Evolutionary conservation across 2,329 filamentous ascomycete species (phyloP).

Genomic region (Colletotrichum horii): DNA sequence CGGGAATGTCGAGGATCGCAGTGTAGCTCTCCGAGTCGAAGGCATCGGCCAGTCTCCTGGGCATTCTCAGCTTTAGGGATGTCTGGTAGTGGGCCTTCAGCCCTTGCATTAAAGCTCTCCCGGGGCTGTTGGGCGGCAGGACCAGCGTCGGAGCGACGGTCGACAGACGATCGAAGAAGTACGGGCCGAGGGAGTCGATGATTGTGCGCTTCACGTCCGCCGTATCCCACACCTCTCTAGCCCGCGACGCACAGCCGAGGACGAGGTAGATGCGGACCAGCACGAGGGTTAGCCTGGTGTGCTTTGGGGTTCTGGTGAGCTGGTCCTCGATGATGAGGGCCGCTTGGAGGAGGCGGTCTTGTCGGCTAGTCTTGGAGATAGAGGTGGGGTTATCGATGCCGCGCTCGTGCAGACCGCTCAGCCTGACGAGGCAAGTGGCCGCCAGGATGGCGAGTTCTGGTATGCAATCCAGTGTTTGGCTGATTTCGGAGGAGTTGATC

Average conservation of each 20-base stretch:
- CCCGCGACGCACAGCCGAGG: constrained; percentile 53
- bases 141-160: constrained; percentile 53
- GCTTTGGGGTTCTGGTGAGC: constrained; percentile 47
- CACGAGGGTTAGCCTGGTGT: constrained; percentile 52
- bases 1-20: constrained; percentile 52
- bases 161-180: constrained; percentile 62
- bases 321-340: constrained; percentile 55
- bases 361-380: neutral
- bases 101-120: constrained; percentile 41
- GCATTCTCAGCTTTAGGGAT: constrained; percentile 53
- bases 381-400: neutral
- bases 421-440: constrained; percentile 37
- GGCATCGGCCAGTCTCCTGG: constrained; percentile 46
- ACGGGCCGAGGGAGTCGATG: constrained; percentile 59
- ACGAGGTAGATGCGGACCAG: constrained; percentile 57
- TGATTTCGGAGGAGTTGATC: neutral
- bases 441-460: constrained; percentile 40
- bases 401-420: constrained; percentile 19
- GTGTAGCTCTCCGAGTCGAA: constrained; percentile 56
- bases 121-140: constrained; percentile 20
- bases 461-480: constrained; percentile 11
- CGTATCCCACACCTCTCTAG: constrained; percentile 52
- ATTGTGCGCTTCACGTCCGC: constrained; percentile 63
- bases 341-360: constrained; percentile 50
- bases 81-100: constrained; percentile 50